Base-by-base conservation (phyloP, 2,329 filamentous ascomycete species). In the Balansia obtecta region DNA sequence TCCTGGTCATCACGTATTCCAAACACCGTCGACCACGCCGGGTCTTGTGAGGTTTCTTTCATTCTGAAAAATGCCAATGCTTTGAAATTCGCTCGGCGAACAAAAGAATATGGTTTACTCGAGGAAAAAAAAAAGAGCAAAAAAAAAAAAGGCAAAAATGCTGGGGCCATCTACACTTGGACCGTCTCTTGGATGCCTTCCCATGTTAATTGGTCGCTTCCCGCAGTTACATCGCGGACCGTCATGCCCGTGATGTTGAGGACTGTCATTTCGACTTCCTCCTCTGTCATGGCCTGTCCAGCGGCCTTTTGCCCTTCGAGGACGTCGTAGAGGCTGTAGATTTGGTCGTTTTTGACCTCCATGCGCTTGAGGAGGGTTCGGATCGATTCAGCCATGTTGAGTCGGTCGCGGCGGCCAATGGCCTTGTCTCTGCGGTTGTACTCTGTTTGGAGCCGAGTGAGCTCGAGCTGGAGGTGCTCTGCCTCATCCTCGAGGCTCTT, bases 251-350 rank as follows among this genome's bases (percentile, higher is more conserved):
- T 71, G 33, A 79, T 76, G 60, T 72, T 78, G 48, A 73, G 65
- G 12, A 86, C 72, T 0, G 83, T 86, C 58, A 82, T 71, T 58
- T 85, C 82, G 42, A 83, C 70, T 58, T 82, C 76, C 18, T 79
- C 75, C 56, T 79, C 74, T 1, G 71, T 77, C 74, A 85, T 82
- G 55, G 76, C 72, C 59, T 80, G 76, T 0, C 80, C 80, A 2
- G 75, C 74, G 34, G 73, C 72, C 68, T 85, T 87, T 63, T 90
- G 86, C 6, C 84, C 86, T 65, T 91, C 87, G 0, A 93, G 72
- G 1, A 93, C 87, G 63, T 95, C 88, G 58, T 90, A 87, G 13
- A 95, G 72, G 41, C 80, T 77, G 67, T 95, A 94, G 41, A 95
- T 82, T 64, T 90, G 85, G 54, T 86, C 83, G 27, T 82, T 80